Evolutionary conservation across 768 basidiomycete genomes (phyloP).

Genomic region (Daedaleopsis sinensis): DNA sequence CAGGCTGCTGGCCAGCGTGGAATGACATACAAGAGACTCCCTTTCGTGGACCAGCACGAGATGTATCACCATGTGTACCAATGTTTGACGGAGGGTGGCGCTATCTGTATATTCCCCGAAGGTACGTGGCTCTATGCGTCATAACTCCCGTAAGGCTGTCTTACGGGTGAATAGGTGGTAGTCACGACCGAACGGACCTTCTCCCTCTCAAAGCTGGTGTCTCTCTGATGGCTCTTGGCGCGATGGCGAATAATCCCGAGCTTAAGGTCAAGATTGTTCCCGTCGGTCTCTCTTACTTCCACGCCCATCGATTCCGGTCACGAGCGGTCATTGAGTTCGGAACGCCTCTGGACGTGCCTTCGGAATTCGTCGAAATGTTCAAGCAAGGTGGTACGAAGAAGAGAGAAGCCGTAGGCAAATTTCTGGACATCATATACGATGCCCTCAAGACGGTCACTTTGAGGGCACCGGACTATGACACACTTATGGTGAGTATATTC

Average conservation of each 20-base stretch:
- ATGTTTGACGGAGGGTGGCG: slow-evolving; percentile 80
- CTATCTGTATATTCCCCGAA: slow-evolving; percentile 98
- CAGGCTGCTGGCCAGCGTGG: slow-evolving; percentile 60
- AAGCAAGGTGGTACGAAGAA: slow-evolving; percentile 87
- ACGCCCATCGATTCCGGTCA: slow-evolving; percentile 80
- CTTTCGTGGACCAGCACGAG: slow-evolving; percentile 89
- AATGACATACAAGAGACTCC: slow-evolving; percentile 79
- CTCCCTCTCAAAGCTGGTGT: slow-evolving; percentile 98
- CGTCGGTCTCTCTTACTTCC: slow-evolving; percentile 46
- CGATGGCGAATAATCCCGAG: slow-evolving; percentile 89
- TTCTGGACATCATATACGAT: slow-evolving; percentile 91
- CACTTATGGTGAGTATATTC: slow-evolving; percentile 73
- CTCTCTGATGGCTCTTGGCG: slow-evolving; percentile 96
- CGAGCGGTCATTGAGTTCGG: slow-evolving; percentile 98
- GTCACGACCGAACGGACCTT: slow-evolving; percentile 95
- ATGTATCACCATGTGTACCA: slow-evolving; percentile 96
- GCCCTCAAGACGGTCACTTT: slow-evolving; percentile 95
- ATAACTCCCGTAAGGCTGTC: slow-evolving; percentile 21
- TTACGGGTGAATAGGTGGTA: slow-evolving; percentile 50
- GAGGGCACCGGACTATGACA: slow-evolving; percentile 95
- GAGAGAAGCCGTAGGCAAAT: slow-evolving; percentile 85
- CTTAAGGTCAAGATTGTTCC: slow-evolving; percentile 88
- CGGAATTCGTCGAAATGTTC: slow-evolving; percentile 86
- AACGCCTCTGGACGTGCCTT: slow-evolving; percentile 87
- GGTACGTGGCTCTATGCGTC: slow-evolving; percentile 47